Conservation (phyloP, 1,284 basidiomycete species). For the Marasmius sp. region DNA sequence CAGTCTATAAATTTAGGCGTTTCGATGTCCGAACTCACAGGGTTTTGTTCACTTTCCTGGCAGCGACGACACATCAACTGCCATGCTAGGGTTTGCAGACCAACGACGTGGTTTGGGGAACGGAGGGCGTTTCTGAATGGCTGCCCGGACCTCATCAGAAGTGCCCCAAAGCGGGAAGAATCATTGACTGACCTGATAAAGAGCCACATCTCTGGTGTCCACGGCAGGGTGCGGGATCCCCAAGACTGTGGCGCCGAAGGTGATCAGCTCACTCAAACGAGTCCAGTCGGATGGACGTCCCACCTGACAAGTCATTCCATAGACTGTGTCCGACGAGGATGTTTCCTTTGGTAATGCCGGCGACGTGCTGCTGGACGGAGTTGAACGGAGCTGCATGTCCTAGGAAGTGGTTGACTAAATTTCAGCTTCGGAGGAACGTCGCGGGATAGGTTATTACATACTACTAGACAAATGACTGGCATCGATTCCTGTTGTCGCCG, state of each 20-base stretch:
- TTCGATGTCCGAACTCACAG: slow-evolving; percentile 44
- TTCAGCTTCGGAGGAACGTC: background rate
- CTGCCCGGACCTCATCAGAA: slow-evolving; percentile 21
- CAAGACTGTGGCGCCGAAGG: slow-evolving; percentile 49
- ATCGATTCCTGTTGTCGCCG: slow-evolving; percentile 68
- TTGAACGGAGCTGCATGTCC: slow-evolving; percentile 54
- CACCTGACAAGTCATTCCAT: slow-evolving; percentile 79
- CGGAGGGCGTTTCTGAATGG: slow-evolving; percentile 73
- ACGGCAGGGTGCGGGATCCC: slow-evolving; percentile 80
- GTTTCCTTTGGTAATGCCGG: slow-evolving; percentile 62
- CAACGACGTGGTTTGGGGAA: slow-evolving; percentile 62
- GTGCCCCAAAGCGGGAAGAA: slow-evolving; percentile 12
- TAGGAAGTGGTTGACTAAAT: slow-evolving; percentile 20
- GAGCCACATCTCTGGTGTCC: slow-evolving; percentile 76
- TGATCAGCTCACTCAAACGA: slow-evolving; percentile 9
- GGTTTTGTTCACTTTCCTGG: slow-evolving; percentile 67
- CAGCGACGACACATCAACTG: slow-evolving; percentile 75
- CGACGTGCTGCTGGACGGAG: slow-evolving; percentile 62
- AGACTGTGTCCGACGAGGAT: slow-evolving; percentile 72
- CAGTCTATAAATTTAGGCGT: background rate
- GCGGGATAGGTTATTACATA: slow-evolving; percentile 26
- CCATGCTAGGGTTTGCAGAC: slow-evolving; percentile 76
- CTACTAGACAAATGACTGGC: slow-evolving; percentile 50
- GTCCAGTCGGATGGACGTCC: slow-evolving; percentile 10
- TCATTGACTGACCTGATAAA: slow-evolving; percentile 54